phyloP scores from a whole-genome alignment of 306 rosid species.

The Adenanthera pavonina region DNA sequence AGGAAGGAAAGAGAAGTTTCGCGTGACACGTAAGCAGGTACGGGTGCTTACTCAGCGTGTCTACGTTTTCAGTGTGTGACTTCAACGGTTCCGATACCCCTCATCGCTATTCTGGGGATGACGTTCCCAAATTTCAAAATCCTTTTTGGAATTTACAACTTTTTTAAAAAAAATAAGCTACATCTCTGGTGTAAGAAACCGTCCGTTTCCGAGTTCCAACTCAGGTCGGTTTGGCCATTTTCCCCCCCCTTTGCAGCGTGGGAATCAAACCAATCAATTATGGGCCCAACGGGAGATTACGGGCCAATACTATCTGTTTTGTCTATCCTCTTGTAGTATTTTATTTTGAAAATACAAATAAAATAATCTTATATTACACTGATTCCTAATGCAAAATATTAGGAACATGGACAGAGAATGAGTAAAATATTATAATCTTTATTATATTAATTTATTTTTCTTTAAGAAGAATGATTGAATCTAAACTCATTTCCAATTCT shows the following conservation, averaged over 20 bases:
- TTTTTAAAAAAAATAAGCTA: neutral
- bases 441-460: no score
- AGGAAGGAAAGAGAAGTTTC: neutral
- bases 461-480: no score
- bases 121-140: neutral
- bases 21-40: neutral
- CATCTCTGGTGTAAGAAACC: neutral
- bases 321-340: no score
- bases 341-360: no score
- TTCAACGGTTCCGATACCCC: conserved; percentile 37
- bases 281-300: neutral
- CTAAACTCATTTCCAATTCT: no score
- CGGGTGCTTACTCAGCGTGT: conserved; percentile 17
- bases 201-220: neutral
- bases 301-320: neutral
- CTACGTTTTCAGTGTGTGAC: neutral
- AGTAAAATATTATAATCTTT: no score
- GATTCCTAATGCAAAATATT: no score
- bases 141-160: neutral
- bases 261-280: neutral
- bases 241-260: neutral
- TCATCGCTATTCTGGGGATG: neutral
- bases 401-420: no score
- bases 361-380: no score
- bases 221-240: neutral